Conservation (phyloP, 331 rosid species). For the Pyrus hybrid region DNA sequence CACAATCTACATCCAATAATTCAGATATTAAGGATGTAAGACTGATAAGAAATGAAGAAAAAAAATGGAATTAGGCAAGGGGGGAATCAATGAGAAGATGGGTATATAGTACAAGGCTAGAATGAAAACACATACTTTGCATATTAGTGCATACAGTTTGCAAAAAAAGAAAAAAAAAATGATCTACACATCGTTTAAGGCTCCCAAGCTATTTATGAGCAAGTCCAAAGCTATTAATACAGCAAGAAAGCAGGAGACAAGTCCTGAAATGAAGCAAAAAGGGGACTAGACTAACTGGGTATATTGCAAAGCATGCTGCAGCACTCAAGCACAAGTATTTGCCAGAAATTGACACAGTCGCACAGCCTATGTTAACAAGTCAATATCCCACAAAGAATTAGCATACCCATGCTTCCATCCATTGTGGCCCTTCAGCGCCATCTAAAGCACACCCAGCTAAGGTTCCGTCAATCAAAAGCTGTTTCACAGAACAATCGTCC, state of each 20-base stretch:
- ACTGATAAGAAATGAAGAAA: neutral
- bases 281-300: neutral
- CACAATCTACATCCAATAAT: neutral
- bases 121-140: neutral
- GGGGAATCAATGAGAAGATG: neutral
- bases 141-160: neutral
- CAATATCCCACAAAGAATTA: slow-evolving; percentile 13
- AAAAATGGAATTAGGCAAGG: neutral
- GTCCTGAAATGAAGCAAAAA: neutral
- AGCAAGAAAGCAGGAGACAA: neutral
- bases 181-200: neutral
- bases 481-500: slow-evolving; percentile 98
- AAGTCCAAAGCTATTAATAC: neutral
- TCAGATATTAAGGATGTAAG: neutral
- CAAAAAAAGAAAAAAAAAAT: neutral
- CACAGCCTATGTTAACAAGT: neutral
- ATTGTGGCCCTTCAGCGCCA: slow-evolving; percentile 99
- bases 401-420: slow-evolving; percentile 99
- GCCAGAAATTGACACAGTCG: neutral
- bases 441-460: slow-evolving; percentile 97
- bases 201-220: neutral
- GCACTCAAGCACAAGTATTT: neutral
- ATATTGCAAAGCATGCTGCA: neutral
- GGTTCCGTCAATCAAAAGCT: slow-evolving; percentile 93
- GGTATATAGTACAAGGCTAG: neutral